These are phyloP conservation scores for Hypoxylon intermedium DNA, from an alignment of 495 filamentous ascomycete genomes.

Conservation along the genomic window DNA sequence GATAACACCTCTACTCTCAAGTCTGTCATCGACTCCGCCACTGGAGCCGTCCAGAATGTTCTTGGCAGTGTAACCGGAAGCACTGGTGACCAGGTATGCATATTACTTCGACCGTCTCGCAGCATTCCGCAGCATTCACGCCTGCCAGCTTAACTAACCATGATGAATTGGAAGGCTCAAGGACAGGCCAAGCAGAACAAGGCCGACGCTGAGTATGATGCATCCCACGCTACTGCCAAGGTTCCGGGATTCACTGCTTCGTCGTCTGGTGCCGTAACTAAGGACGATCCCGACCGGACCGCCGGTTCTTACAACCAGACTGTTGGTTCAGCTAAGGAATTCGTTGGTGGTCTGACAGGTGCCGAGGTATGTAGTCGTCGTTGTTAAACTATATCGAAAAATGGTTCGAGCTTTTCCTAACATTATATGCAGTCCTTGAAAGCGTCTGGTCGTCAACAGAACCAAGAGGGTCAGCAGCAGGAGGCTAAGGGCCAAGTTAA, in stretches of 20 bases:
- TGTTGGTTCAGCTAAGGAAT: slow-evolving; percentile 83
- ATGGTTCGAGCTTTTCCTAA: too few species aligned
- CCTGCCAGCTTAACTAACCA: slow-evolving; percentile 27
- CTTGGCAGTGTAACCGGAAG: slow-evolving; percentile 79
- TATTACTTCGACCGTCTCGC: not conserved
- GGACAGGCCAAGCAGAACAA: slow-evolving; percentile 66
- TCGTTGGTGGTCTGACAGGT: slow-evolving; percentile 76
- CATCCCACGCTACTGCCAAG: slow-evolving; percentile 76
- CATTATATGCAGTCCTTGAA: slow-evolving; percentile 62
- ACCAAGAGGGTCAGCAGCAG: slow-evolving; percentile 76
- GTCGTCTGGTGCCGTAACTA: slow-evolving; percentile 71
- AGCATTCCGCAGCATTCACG: not conserved
- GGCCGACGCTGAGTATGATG: slow-evolving; percentile 68
- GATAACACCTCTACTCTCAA: slow-evolving; percentile 78
- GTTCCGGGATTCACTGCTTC: slow-evolving; percentile 72
- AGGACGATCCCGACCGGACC: slow-evolving; percentile 74
- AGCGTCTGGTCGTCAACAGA: slow-evolving; percentile 76
- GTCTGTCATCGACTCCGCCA: slow-evolving; percentile 81
- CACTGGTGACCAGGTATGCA: slow-evolving; percentile 66
- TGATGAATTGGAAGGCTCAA: slow-evolving; percentile 39
- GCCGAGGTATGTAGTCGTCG: slow-evolving; percentile 66
- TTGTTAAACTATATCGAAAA: too few species aligned
- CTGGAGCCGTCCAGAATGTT: slow-evolving; percentile 72
- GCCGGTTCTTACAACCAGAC: slow-evolving; percentile 86
- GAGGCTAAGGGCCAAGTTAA: slow-evolving; percentile 85